phyloP scores from a whole-genome alignment of 805 yeast species.

The Candida namnaoensis region DNA sequence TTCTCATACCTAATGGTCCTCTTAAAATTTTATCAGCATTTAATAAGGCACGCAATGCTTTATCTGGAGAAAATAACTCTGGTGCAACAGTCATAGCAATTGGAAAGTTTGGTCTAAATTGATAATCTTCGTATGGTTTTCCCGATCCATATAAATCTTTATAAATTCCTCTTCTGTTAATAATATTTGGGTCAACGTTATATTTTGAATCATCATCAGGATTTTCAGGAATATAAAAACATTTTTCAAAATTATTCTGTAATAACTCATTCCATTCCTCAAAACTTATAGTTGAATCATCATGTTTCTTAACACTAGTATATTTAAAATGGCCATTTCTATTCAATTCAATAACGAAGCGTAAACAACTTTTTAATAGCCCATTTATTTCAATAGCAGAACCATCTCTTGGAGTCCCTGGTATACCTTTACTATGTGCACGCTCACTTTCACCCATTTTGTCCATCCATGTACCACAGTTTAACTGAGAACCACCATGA shows the following conservation, averaged over 20 bases:
- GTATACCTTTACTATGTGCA: slow-evolving; percentile 84
- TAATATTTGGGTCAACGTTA: slow-evolving; percentile 52
- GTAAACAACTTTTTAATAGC: slow-evolving; percentile 68
- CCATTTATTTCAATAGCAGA: slow-evolving; percentile 94
- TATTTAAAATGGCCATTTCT: slow-evolving; percentile 47
- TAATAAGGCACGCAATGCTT: slow-evolving; percentile 57
- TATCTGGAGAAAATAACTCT: slow-evolving; percentile 61
- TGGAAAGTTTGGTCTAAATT: slow-evolving; percentile 84
- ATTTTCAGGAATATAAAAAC: slow-evolving; percentile 67
- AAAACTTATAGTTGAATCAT: slow-evolving; percentile 50
- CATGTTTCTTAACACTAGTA: slow-evolving; percentile 44
- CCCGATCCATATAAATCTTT: slow-evolving; percentile 79
- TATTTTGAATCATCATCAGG: slow-evolving; percentile 51
- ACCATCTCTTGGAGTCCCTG: slow-evolving; percentile 98
- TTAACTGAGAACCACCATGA: slow-evolving; percentile 85
- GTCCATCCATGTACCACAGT: slow-evolving; percentile 99
- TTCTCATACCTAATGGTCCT: slow-evolving; percentile 88
- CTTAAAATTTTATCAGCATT: slow-evolving; percentile 67
- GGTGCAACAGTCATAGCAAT: slow-evolving; percentile 95
- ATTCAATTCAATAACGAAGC: slow-evolving; percentile 65
- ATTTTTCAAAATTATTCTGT: slow-evolving; percentile 67
- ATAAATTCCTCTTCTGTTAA: slow-evolving; percentile 90
- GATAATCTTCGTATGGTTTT: slow-evolving; percentile 89
- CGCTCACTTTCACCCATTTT: slow-evolving; percentile 92
- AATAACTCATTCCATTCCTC: slow-evolving; percentile 66